A percentile compares a stretch with the other conserved stretches of the same genome.
Evolutionary conservation across 1,284 basidiomycete species (phyloP).

Genomic region (Ganoderma sp.): DNA sequence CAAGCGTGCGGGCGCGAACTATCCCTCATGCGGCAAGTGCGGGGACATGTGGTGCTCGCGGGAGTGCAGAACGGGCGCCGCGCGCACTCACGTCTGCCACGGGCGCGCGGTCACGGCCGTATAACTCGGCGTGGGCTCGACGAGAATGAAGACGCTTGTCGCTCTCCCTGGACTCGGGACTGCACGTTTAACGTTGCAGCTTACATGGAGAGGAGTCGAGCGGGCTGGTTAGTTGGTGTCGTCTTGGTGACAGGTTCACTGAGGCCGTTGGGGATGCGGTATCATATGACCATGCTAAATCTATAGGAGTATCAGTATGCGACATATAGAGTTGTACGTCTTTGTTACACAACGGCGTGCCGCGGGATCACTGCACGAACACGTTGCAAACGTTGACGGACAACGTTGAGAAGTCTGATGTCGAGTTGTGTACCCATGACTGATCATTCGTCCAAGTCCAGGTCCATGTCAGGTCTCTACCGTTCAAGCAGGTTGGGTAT

Average conservation of each 20-base stretch:
- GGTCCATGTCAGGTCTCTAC: not conserved
- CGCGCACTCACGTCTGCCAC: constrained; percentile 52
- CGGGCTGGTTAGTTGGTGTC: not conserved
- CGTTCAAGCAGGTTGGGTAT: not conserved
- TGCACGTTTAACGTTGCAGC: not conserved
- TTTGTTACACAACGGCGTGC: not conserved
- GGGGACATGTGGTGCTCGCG: constrained; percentile 72
- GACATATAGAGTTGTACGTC: constrained; percentile 6
- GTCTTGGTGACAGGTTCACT: constrained; percentile 15
- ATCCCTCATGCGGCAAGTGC: constrained; percentile 69
- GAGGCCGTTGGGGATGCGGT: constrained; percentile 2
- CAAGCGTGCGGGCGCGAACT: constrained; percentile 61
- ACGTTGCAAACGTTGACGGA: not conserved
- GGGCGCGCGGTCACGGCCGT: constrained; percentile 22
- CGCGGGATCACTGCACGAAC: not conserved
- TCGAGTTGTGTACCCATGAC: not conserved
- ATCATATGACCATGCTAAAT: constrained; percentile 14
- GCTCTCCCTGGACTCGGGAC: not conserved
- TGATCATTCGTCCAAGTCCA: not conserved
- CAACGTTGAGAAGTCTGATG: not conserved
- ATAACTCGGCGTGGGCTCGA: not conserved
- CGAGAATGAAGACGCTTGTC: not conserved
- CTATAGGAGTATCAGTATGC: not conserved
- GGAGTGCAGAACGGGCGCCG: constrained; percentile 58
- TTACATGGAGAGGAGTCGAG: constrained; percentile 4